Evolutionary conservation across 306 rosid species (phyloP).

Genomic region (Parietaria judaica): DNA sequence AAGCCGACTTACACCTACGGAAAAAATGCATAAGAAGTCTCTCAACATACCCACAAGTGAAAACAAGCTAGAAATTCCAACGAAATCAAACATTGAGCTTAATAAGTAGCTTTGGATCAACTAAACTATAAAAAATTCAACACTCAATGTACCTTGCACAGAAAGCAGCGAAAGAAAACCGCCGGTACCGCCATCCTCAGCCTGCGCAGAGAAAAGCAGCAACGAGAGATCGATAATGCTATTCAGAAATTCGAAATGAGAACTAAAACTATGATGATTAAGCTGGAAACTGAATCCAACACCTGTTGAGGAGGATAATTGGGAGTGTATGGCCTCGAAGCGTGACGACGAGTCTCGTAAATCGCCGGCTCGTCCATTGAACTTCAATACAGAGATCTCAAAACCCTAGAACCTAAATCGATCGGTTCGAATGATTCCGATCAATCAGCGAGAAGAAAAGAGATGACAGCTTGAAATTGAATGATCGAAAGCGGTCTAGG

Average conservation of each 20-base stretch:
- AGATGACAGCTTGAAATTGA: neutral
- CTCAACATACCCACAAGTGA: neutral
- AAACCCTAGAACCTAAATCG: slow-evolving; percentile 28
- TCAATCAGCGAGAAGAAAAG: neutral
- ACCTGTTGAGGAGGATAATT: slow-evolving; percentile 59
- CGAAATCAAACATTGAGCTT: neutral
- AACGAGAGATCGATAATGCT: neutral
- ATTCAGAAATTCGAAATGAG: slow-evolving; percentile 5
- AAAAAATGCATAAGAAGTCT: neutral
- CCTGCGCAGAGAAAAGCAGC: slow-evolving; percentile 32
- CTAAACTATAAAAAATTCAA: neutral
- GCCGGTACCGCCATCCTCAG: slow-evolving; percentile 30
- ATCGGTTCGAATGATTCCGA: slow-evolving; percentile 22
- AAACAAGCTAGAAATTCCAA: neutral
- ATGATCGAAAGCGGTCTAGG: too few relatives aligned
- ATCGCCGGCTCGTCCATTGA: slow-evolving; percentile 24
- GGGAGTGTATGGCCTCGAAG: slow-evolving; percentile 43
- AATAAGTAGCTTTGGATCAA: neutral
- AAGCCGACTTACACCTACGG: slow-evolving; percentile 53
- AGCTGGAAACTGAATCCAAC: slow-evolving; percentile 3
- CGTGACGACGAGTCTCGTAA: slow-evolving; percentile 71
- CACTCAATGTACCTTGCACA: slow-evolving; percentile 44
- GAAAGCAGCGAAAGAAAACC: slow-evolving; percentile 50
- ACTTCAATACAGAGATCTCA: slow-evolving; percentile 13
- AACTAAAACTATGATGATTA: neutral